These are phyloP conservation scores for Pezicula neosporulosa DNA, from an alignment of 2,329 filamentous ascomycete species.

Conservation along the genomic window DNA sequence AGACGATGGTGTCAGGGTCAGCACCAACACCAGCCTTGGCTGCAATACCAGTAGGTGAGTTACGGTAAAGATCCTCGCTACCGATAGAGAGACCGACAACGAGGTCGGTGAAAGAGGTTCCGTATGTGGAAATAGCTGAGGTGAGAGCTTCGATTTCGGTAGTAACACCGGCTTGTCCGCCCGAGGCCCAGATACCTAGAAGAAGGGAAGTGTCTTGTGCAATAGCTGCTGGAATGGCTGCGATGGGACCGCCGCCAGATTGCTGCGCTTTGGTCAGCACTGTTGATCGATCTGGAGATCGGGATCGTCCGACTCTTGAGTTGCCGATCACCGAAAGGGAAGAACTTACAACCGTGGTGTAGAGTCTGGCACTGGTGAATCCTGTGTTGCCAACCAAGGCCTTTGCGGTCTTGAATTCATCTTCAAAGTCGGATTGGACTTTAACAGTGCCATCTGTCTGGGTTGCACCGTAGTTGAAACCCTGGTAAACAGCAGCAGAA, in stretches of 20 bases:
- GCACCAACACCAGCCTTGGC: conserved; percentile 61
- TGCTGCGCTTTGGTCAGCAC: background rate
- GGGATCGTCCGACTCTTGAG: background rate
- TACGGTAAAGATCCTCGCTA: conserved; percentile 82
- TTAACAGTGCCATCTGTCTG: conserved; percentile 59
- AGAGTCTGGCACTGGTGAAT: conserved; percentile 70
- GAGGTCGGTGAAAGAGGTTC: conserved; percentile 57
- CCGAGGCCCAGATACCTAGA: conserved; percentile 81
- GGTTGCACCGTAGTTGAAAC: conserved; percentile 66
- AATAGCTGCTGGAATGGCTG: conserved; percentile 80
- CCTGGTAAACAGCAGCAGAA: conserved; percentile 46
- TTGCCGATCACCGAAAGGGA: conserved; percentile 8
- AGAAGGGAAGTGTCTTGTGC: conserved; percentile 74
- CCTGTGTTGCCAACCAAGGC: conserved; percentile 59
- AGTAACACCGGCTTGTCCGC: conserved; percentile 55
- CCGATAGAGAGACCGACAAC: conserved; percentile 84
- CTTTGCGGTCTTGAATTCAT: conserved; percentile 64
- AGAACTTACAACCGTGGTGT: conserved; percentile 59
- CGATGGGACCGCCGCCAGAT: conserved; percentile 43
- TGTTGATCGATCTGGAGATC: background rate
- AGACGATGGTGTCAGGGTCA: conserved; percentile 56
- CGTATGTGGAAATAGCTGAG: conserved; percentile 66
- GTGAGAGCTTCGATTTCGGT: conserved; percentile 74
- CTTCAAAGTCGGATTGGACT: conserved; percentile 60
- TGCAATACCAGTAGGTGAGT: conserved; percentile 64